Percentiles rank a stretch among this genome's conserved stretches.
These are phyloP conservation scores for Boletellus ananas DNA, from an alignment of 768 basidiomycete genomes.

Conservation along the genomic window DNA sequence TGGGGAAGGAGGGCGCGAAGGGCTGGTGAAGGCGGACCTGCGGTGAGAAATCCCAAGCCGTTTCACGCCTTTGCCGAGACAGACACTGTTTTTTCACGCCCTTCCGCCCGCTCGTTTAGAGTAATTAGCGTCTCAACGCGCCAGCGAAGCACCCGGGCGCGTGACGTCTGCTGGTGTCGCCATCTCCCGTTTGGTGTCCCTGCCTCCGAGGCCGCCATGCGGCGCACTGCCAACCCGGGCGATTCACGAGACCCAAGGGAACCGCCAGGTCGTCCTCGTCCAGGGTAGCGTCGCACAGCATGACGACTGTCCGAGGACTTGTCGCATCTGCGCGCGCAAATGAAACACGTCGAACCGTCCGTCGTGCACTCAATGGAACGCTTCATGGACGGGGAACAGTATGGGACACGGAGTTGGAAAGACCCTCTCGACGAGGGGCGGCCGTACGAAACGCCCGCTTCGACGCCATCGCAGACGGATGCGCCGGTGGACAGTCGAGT, in stretches of 20 bases:
- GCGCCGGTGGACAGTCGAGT: background rate
- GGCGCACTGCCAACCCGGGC: conserved; percentile 4
- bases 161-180: background rate
- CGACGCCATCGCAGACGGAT: background rate
- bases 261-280: too few species aligned
- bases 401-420: background rate
- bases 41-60: background rate
- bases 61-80: conserved; percentile 18
- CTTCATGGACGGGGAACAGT: too few species aligned
- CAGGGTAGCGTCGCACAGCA: background rate
- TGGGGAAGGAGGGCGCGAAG: background rate
- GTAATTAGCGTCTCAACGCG: background rate
- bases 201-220: background rate
- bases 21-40: background rate
- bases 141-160: background rate
- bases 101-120: background rate
- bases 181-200: conserved; percentile 7
- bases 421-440: background rate
- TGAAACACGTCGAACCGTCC: conserved; percentile 15
- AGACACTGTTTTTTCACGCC: background rate
- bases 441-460: background rate
- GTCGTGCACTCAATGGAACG: background rate
- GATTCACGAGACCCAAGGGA: too few species aligned
- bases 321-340: conserved; percentile 8
- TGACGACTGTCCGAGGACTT: conserved; percentile 19